phyloP scores from a whole-genome alignment of 352 stramenopile genomes.

The Phytophthora aleatoria region DNA sequence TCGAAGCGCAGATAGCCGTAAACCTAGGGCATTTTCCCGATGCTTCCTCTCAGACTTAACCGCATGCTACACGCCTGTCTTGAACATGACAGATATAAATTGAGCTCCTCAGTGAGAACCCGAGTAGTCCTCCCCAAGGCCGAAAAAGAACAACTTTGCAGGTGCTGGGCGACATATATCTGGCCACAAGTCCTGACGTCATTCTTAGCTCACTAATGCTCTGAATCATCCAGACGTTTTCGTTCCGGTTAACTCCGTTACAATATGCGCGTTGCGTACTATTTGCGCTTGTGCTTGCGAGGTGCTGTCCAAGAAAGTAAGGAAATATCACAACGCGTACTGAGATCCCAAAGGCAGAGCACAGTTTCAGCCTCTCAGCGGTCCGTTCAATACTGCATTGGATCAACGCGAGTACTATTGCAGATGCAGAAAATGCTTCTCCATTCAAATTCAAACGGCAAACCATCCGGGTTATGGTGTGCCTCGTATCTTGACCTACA shows the following conservation, averaged over 20 bases:
- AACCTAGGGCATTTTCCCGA: neutral
- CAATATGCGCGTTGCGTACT: neutral
- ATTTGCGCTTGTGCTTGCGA: neutral
- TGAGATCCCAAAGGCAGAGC: too few relatives aligned
- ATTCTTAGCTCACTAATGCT: neutral
- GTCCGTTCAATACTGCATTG: too few relatives aligned
- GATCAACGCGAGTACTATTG: too few relatives aligned
- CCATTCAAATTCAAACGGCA: slow-evolving; percentile 4
- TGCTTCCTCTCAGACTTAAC: neutral
- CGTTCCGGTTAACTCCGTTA: neutral
- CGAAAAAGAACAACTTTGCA: neutral
- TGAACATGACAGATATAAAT: too few relatives aligned
- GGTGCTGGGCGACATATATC: neutral
- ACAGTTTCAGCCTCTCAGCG: too few relatives aligned
- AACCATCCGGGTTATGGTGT: neutral
- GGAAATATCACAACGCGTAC: too few relatives aligned
- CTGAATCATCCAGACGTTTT: neutral
- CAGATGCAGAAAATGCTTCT: neutral
- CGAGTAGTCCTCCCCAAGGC: neutral
- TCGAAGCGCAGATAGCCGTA: neutral
- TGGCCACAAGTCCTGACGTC: neutral
- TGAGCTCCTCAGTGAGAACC: too few relatives aligned
- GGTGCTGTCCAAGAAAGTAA: too few relatives aligned
- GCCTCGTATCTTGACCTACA: slow-evolving; percentile 4
- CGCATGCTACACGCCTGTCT: too few relatives aligned